A percentile compares a stretch with the other conserved stretches of the same genome.
Evolutionary conservation across 148 eudicot species (phyloP).

Genomic region (Selenicereus undatus): DNA sequence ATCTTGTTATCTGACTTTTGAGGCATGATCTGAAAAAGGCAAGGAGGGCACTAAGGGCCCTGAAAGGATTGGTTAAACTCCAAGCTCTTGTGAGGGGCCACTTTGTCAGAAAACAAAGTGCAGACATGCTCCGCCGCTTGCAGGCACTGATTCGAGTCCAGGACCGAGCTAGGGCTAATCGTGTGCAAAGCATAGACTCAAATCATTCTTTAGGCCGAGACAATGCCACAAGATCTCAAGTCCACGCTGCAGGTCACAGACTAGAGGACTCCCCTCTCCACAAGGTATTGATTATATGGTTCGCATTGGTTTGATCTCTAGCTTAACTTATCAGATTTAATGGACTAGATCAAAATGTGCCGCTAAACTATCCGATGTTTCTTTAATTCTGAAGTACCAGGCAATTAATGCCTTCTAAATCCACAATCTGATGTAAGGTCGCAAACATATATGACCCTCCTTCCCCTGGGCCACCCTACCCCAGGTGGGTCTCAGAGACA

Average conservation of each 20-base stretch:
- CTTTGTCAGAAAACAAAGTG: constrained; percentile 81
- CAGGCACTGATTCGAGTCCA: constrained; percentile 93
- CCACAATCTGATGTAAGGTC: too few relatives aligned
- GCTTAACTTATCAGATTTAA: not conserved
- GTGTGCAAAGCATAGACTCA: constrained; percentile 39
- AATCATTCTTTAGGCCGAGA: constrained; percentile 10
- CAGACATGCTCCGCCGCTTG: constrained; percentile 90
- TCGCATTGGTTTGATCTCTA: not conserved
- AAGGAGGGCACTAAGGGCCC: constrained; percentile 86
- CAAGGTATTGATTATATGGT: constrained; percentile 23
- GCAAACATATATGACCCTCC: not conserved
- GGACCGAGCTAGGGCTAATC: constrained; percentile 68
- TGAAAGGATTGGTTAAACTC: constrained; percentile 89
- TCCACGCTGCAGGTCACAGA: constrained; percentile 8
- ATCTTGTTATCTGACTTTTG: constrained; percentile 14
- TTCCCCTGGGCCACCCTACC: not conserved
- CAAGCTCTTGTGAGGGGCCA: constrained; percentile 96
- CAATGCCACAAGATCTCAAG: constrained; percentile 12
- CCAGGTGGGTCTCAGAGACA: not conserved
- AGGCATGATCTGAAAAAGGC: constrained; percentile 51
- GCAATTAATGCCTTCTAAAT: too few relatives aligned
- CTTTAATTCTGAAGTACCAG: not conserved
- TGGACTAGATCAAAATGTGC: not conserved
- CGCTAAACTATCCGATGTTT: not conserved
- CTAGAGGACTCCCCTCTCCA: constrained; percentile 24